A percentile compares a stretch with the other conserved stretches of the same genome.
Evolutionary conservation across 129 eudicot species (phyloP).

Genomic region (Smallanthus sonchifolius): DNA sequence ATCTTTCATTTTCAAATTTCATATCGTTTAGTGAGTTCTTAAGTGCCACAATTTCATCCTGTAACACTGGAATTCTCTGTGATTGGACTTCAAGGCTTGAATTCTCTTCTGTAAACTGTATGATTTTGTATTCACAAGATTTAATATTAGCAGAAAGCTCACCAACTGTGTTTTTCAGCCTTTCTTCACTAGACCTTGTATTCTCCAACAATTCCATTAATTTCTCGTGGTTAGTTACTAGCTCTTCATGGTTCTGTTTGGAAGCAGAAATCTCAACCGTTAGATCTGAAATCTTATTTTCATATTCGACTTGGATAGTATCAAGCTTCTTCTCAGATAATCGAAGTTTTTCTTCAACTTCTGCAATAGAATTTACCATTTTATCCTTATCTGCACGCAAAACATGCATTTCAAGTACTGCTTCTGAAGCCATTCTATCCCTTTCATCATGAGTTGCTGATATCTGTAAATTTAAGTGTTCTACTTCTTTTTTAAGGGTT

Average conservation of each 20-base stretch:
- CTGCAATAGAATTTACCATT: conserved; percentile 34
- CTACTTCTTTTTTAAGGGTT: conserved; percentile 47
- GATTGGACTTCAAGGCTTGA: conserved; percentile 41
- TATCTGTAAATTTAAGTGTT: conserved; percentile 41
- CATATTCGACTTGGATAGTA: conserved; percentile 27
- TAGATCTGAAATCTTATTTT: conserved; percentile 29
- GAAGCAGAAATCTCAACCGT: conserved; percentile 31
- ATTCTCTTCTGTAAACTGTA: conserved; percentile 48
- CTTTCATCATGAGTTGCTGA: conserved; percentile 48
- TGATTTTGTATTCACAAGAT: conserved; percentile 39
- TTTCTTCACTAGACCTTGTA: conserved; percentile 43
- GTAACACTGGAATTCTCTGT: conserved; percentile 46
- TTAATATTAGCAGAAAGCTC: conserved; percentile 36
- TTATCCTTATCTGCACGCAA: conserved; percentile 52
- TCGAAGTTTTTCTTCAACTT: conserved; percentile 34
- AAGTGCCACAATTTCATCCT: conserved; percentile 55
- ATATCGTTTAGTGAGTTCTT: conserved; percentile 44
- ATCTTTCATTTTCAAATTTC: conserved; percentile 48
- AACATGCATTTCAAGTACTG: conserved; percentile 42
- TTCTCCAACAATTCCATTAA: conserved; percentile 32
- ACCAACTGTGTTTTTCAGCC: conserved; percentile 29
- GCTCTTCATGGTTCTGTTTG: conserved; percentile 32
- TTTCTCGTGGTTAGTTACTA: conserved; percentile 39
- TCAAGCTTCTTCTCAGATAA: conserved; percentile 35
- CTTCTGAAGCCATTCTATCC: conserved; percentile 44